Evolutionary conservation across 192 early-diverging fungal genomes (phyloP), one percentile per base, ranked within the genome.

Genomic region (Piromyces sp.): DNA sequence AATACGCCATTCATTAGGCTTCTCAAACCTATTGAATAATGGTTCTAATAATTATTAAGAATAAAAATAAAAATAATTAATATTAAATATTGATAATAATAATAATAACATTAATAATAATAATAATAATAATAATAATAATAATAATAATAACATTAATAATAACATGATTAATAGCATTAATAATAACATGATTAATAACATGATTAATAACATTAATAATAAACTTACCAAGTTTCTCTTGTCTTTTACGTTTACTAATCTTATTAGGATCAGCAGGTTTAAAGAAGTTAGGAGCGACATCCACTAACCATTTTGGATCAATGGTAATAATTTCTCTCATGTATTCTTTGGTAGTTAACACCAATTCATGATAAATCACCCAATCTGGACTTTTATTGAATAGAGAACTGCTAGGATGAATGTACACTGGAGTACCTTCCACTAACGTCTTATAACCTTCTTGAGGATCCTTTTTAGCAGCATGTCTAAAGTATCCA

Each of bases 361-460:
- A 87, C 30, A 95, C 94, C 79, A 96, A 85, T 88, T 95, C 95
- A 81, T 96, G 94, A 85, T 96, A 96, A 83, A 96, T 94, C n/a
- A 95, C 93, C 91, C 95, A 96, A 88, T 96, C 94, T 68, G 95
- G 95, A 79, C 94, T 93, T 87, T 94, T 94, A 88, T 97, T 96
- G 85, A 98, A 99, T 82, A 99, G 85, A 37, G 98, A 93, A 85
- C 95, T 96, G 22, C 92, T 93, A 80, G 98, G 98, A 86, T 99
- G 96, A 82, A 99, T 96, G 84, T 95, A 96, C 37, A 98, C 97
- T 5, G 96, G 96, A 19, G 98, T 98, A 15, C 97, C 96, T 87
- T 99, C 98, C 2, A 97, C 90, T 29, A 99, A 88, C 26, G 98
- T 99, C 86, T 99, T 99, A 87, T 99, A 99, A 5, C 98, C 97